phyloP scores from a whole-genome alignment of 345 rosid species.

The Salix viminalis region DNA sequence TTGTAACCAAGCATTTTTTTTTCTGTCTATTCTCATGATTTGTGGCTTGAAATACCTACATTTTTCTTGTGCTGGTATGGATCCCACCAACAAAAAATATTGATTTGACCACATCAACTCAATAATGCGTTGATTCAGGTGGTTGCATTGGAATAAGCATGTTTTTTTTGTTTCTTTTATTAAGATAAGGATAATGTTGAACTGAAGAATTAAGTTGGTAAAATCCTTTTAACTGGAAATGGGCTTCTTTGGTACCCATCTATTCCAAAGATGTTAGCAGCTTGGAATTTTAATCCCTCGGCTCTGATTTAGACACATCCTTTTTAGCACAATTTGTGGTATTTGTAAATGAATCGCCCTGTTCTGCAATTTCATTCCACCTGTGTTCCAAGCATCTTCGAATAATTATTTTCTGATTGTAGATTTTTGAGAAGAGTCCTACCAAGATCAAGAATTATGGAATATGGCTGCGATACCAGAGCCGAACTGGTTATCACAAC shows the following conservation, averaged over 20 bases:
- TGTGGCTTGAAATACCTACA: background rate
- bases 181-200: background rate
- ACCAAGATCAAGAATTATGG: slow-evolving; percentile 56
- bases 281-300: background rate
- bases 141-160: background rate
- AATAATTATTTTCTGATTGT: background rate
- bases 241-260: background rate
- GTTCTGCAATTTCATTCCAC: too few relatives aligned
- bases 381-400: background rate
- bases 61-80: background rate
- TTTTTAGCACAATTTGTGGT: background rate
- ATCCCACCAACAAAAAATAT: background rate
- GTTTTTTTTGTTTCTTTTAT: background rate
- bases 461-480: slow-evolving; percentile 58
- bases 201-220: background rate
- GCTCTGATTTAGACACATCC: background rate
- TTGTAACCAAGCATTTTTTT: background rate
- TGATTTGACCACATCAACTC: background rate
- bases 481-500: slow-evolving; percentile 62
- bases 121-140: background rate
- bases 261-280: background rate
- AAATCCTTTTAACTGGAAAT: background rate
- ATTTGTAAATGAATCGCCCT: background rate
- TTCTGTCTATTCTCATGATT: background rate
- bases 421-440: slow-evolving; percentile 65